phyloP scores from a whole-genome alignment of 805 yeast genomes.

The Kuraishia molischiana region DNA sequence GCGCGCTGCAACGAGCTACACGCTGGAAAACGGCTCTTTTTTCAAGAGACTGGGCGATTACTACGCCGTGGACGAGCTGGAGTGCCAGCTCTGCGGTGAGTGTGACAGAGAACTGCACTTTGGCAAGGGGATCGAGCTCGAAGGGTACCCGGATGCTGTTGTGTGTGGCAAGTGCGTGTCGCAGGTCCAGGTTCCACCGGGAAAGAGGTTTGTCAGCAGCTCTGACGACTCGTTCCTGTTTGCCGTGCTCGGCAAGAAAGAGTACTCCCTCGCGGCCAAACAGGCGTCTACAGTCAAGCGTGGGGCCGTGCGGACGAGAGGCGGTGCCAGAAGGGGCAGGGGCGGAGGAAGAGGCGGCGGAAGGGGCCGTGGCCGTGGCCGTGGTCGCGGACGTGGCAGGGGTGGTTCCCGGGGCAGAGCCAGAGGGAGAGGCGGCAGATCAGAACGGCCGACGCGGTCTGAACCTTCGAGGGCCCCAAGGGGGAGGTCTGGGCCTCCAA shows the following conservation, averaged over 20 bases:
- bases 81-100: constrained; percentile 20
- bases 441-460: too few species aligned
- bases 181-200: background rate
- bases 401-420: constrained; percentile 4
- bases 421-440: constrained; percentile 2
- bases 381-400: constrained; percentile 11
- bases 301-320: background rate
- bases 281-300: background rate
- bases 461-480: background rate
- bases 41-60: constrained; percentile 37
- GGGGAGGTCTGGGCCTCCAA: background rate
- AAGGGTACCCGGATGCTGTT: background rate
- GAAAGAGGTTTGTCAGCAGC: constrained; percentile 28
- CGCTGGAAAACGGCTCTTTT: constrained; percentile 46
- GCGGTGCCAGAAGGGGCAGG: constrained; percentile 6
- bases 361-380: constrained; percentile 9
- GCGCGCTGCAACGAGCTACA: constrained; percentile 38
- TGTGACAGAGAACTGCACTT: background rate
- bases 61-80: constrained; percentile 38
- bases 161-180: background rate
- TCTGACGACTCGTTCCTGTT: constrained; percentile 35
- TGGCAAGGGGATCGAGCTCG: background rate
- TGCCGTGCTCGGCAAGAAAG: constrained; percentile 39
- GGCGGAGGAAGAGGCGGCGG: constrained; percentile 7
- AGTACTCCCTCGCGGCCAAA: constrained; percentile 5